Evolutionary conservation across 2,329 filamentous ascomycete genomes (phyloP).

Genomic region (Uncinocarpus reesii): DNA sequence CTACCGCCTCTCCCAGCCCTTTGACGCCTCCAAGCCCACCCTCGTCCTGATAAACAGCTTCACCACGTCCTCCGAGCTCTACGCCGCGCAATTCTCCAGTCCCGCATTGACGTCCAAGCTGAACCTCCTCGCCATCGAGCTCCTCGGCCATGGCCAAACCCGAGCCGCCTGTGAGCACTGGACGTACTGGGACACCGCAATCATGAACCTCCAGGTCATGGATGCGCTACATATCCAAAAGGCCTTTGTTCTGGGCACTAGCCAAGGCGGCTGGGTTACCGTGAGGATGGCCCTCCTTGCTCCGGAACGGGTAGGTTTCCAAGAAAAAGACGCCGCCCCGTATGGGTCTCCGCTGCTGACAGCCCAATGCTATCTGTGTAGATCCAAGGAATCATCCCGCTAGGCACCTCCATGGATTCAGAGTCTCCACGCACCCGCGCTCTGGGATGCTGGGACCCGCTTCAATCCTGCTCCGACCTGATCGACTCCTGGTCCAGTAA

Average conservation of each 20-base stretch:
- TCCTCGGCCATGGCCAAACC: conserved; percentile 45
- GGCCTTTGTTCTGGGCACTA: conserved; percentile 42
- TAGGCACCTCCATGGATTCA: conserved; percentile 45
- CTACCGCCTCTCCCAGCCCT: conserved; percentile 37
- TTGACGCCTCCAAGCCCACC: conserved; percentile 45
- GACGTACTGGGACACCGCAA: conserved; percentile 47
- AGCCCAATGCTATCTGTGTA: conserved; percentile 18
- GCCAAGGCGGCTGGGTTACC: conserved; percentile 46
- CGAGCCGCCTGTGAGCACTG: conserved; percentile 37
- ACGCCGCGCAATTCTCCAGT: conserved; percentile 33
- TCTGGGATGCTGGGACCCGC: conserved; percentile 43
- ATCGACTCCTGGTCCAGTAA: conserved; percentile 35
- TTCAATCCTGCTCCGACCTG: conserved; percentile 24
- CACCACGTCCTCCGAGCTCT: conserved; percentile 41
- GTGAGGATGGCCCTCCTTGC: conserved; percentile 44
- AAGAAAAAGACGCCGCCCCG: not conserved
- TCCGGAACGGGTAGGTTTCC: conserved; percentile 35
- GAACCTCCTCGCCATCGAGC: conserved; percentile 46
- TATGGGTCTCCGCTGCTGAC: not conserved
- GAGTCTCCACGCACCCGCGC: conserved; percentile 37
- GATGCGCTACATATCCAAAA: conserved; percentile 38
- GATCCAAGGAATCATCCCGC: conserved; percentile 43
- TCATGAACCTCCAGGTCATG: conserved; percentile 47
- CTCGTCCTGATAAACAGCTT: conserved; percentile 45
- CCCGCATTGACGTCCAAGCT: conserved; percentile 28